These are phyloP conservation scores for Pseudisothecium myosuroides DNA, from an alignment of 225 moss, liverwort and hornwort genomes.

Conservation along the genomic window DNA sequence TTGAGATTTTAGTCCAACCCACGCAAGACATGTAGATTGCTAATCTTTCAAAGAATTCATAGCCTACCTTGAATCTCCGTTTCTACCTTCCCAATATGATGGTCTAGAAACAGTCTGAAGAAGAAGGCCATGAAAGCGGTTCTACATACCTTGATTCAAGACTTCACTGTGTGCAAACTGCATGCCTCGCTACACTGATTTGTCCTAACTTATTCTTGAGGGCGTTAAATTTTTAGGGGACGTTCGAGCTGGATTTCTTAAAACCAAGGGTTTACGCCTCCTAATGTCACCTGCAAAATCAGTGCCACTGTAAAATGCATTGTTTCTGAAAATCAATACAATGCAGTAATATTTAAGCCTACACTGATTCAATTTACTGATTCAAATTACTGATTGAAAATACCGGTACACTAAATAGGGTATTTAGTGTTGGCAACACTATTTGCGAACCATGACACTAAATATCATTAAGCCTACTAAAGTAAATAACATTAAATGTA, in stretches of 20 bases:
- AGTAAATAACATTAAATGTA: no score
- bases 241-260: not conserved
- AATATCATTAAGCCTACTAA: no score
- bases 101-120: not conserved
- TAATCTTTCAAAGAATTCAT: not conserved
- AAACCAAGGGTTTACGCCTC: not conserved
- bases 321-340: not conserved
- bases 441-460: no score
- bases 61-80: not conserved
- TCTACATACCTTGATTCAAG: not conserved
- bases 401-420: no score
- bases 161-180: not conserved
- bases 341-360: not conserved
- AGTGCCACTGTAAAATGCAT: not conserved
- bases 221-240: not conserved
- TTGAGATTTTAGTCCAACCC: not conserved
- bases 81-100: not conserved
- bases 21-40: not conserved
- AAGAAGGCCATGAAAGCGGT: not conserved
- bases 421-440: no score
- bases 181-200: not conserved
- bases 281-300: not conserved
- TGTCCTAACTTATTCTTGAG: not conserved
- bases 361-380: not conserved
- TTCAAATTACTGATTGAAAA: not conserved